Conservation (phyloP, 2,329 filamentous ascomycete species). For the Cladophialophora exuberans region DNA sequence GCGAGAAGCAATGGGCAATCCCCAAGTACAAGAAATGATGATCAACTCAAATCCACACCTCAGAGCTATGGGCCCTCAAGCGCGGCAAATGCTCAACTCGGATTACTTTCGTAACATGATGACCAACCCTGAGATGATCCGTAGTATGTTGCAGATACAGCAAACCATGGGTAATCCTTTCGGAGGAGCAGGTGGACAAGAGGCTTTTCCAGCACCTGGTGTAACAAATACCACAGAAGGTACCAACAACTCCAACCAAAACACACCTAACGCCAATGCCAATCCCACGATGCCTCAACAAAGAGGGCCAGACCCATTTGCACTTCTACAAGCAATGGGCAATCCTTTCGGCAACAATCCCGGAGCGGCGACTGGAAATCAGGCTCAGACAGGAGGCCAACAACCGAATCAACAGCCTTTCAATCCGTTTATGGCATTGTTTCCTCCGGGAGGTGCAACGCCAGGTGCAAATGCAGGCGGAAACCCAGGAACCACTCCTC, state of each 20-base stretch:
- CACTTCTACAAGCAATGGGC: conserved; percentile 1
- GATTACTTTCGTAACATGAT: conserved; percentile 90
- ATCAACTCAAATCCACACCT: conserved; percentile 88
- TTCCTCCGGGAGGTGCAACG: conserved; percentile 55
- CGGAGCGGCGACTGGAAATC: conserved; percentile 33
- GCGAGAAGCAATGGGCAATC: conserved; percentile 95
- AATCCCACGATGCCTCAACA: neutral
- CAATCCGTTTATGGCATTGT: conserved; percentile 72
- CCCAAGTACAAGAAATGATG: conserved; percentile 92
- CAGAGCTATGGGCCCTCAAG: conserved; percentile 69
- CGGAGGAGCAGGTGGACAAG: conserved; percentile 54
- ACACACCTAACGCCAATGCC: neutral
- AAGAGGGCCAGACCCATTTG: conserved; percentile 40
- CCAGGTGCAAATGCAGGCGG: conserved; percentile 39
- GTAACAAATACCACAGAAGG: conserved; percentile 76
- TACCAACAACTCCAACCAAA: neutral
- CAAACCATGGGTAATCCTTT: conserved; percentile 61
- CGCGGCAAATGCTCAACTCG: conserved; percentile 83
- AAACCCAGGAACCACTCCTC: conserved; percentile 31
- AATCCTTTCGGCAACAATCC: conserved; percentile 43
- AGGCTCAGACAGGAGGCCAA: conserved; percentile 41
- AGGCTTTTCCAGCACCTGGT: conserved; percentile 84
- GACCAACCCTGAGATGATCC: conserved; percentile 83
- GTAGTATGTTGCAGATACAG: conserved; percentile 82
- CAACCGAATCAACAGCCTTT: conserved; percentile 43